phyloP scores from a whole-genome alignment of 352 stramenopile species.

The Ochromonadaceae sp. region DNA sequence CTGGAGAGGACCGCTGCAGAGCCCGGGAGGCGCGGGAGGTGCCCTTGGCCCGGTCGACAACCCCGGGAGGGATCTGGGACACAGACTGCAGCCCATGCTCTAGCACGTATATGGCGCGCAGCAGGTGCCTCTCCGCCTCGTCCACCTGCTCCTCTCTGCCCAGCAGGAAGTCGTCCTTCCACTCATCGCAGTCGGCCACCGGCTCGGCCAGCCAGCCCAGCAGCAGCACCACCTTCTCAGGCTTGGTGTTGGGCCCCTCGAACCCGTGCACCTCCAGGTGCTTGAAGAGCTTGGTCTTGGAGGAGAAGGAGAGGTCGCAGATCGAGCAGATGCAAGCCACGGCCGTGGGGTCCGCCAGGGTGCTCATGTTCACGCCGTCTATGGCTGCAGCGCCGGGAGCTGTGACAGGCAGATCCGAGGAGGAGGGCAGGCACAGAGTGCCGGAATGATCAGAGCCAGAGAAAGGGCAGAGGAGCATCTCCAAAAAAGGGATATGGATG shows the following conservation, averaged over 20 bases:
- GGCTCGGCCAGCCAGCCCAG: conserved; percentile 5
- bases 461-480: too few species aligned
- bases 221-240: conserved; percentile 1
- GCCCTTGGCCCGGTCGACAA: not conserved
- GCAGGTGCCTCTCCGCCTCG: not conserved
- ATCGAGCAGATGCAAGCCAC: not conserved
- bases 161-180: not conserved
- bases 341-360: not conserved
- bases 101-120: not conserved
- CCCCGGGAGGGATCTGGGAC: not conserved
- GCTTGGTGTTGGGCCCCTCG: not conserved
- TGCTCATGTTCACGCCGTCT: not conserved
- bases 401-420: not conserved
- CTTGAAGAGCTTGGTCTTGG: not conserved
- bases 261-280: not conserved
- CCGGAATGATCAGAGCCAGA: too few species aligned
- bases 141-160: not conserved
- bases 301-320: not conserved
- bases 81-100: not conserved
- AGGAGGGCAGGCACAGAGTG: too few species aligned
- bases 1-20: not conserved
- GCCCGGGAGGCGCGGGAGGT: not conserved
- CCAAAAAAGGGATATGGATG: too few species aligned
- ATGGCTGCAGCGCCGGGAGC: conserved; percentile 3
- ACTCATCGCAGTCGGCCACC: not conserved